Percentiles rank a stretch among this genome's conserved stretches.
Evolutionary conservation across 2,329 filamentous ascomycete species (phyloP).

Genomic region (Daldinia eschscholtzii): DNA sequence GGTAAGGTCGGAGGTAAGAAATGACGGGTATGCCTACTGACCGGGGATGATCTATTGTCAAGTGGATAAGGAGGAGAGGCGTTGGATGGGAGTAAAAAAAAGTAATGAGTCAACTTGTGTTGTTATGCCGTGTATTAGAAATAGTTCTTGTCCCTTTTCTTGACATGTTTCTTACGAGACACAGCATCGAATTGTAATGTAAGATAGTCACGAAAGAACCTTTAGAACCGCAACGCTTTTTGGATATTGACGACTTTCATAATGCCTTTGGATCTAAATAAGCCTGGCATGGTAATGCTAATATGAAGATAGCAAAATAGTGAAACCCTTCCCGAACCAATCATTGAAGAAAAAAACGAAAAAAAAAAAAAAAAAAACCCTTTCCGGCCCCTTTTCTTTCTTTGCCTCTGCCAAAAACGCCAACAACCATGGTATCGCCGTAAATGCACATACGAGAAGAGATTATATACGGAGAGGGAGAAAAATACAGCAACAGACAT

Average conservation of each 20-base stretch:
- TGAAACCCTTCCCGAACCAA: constrained; percentile 12
- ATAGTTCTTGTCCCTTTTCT: constrained; percentile 14
- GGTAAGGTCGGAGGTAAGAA: constrained; percentile 71
- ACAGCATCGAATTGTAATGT: constrained; percentile 26
- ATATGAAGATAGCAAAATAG: constrained; percentile 18
- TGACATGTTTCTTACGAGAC: constrained; percentile 15
- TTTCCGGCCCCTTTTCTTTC: constrained; percentile 18
- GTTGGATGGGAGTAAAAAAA: constrained; percentile 8
- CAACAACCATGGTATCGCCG: constrained; percentile 49
- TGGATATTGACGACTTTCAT: neutral
- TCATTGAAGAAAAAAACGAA: neutral
- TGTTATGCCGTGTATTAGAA: constrained; percentile 21
- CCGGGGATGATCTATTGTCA: constrained; percentile 30
- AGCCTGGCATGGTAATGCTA: neutral
- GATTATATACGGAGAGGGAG: constrained; percentile 23
- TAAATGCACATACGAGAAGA: constrained; percentile 46
- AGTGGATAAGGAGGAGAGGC: constrained; percentile 4
- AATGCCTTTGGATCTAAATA: neutral
- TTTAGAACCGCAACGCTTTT: neutral
- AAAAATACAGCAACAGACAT: constrained; percentile 6
- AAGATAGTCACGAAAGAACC: constrained; percentile 28
- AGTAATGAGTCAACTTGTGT: constrained; percentile 21
- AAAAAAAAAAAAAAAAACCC: neutral
- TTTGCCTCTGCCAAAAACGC: constrained; percentile 48
- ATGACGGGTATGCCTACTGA: constrained; percentile 51